Conservation (phyloP, 768 basidiomycete species). For the Cantharellus cinnabarinus region DNA sequence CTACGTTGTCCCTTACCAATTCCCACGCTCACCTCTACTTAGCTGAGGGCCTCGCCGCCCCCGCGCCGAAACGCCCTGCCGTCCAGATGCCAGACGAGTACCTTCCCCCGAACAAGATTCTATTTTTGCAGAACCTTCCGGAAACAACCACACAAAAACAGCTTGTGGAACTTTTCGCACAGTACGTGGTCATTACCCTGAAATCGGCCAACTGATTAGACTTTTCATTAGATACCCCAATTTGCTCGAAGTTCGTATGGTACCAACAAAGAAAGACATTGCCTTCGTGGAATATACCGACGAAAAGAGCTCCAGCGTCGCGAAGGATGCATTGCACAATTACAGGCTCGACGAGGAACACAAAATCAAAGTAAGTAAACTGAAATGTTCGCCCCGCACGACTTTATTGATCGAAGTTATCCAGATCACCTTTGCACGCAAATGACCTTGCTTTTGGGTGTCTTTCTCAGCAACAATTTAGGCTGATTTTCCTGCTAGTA, state of each 20-base stretch:
- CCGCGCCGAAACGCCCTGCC: slow-evolving; percentile 55
- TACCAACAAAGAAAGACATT: slow-evolving; percentile 91
- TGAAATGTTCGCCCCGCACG: not conserved
- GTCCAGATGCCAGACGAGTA: slow-evolving; percentile 99
- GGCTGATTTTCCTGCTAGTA: too few species aligned
- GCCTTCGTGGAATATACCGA: slow-evolving; percentile 97
- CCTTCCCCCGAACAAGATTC: slow-evolving; percentile 94
- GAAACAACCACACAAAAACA: slow-evolving; percentile 85
- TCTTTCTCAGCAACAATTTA: too few species aligned
- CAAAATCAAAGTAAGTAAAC: slow-evolving; percentile 72
- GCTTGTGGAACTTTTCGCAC: slow-evolving; percentile 75
- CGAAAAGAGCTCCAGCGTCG: slow-evolving; percentile 75
- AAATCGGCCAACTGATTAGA: too few species aligned
- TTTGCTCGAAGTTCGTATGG: slow-evolving; percentile 91
- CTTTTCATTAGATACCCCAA: slow-evolving; percentile 57
- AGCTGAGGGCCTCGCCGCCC: slow-evolving; percentile 31
- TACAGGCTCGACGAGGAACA: slow-evolving; percentile 94
- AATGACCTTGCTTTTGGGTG: not conserved
- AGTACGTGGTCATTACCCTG: slow-evolving; percentile 30
- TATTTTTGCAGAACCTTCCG: slow-evolving; percentile 93
- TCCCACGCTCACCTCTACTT: not conserved
- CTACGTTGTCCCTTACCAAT: too few species aligned
- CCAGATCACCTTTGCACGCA: slow-evolving; percentile 3
- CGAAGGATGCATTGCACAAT: slow-evolving; percentile 93
- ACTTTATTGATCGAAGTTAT: not conserved